Base-by-base conservation (phyloP, 169 alveolate species). In the Plasmodium chabaudi region DNA sequence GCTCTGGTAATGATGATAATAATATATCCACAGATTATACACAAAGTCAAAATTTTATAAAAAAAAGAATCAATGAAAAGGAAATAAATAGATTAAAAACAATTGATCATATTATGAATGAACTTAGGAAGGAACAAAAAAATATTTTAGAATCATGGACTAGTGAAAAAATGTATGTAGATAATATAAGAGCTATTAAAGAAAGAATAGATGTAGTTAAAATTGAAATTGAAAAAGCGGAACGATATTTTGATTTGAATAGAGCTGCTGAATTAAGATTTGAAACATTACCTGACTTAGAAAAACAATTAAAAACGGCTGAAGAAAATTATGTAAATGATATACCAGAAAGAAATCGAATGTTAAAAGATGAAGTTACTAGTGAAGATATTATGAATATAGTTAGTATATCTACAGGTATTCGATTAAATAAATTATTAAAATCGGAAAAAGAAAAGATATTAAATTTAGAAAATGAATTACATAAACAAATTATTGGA, bases 241-340 rank as follows among this genome's bases (percentile, higher is more conserved):
- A 95, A 77, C 70, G 97, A 56, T 94, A 93, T 34, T 95, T 95
- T 51, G 96, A 95, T 63, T 87, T 94, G 15, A 95, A 95, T 57
- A 89, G 95, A 49, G 98, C 97, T n/a, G 98, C 98, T 3, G 98
- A 96, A 84, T 92, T 96, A 65, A 88, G 96, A 49, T 95, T 93
- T 63, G 98, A 96, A 51, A 95, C 97, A 34, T 87, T 96, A 39
- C 98, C 98, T 0, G 98, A 96, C 17, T 88, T 93, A 64, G 97
- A 95, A 71, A 92, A 92, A 70, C 95, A 95, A 47, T 70, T 94
- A 21, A 88, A 92, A 77, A 79, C 67, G 17, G 94, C 94, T 39
- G 91, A 90, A 49, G 91, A 64, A 17, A 86, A 89, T 21, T 94
- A 94, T 55, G 88, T 89, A 44, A 88, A 75, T n/a, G 94, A 94